Conservation (phyloP, 2,329 filamentous ascomycete genomes). For the Tolypocladium endophyticum region DNA sequence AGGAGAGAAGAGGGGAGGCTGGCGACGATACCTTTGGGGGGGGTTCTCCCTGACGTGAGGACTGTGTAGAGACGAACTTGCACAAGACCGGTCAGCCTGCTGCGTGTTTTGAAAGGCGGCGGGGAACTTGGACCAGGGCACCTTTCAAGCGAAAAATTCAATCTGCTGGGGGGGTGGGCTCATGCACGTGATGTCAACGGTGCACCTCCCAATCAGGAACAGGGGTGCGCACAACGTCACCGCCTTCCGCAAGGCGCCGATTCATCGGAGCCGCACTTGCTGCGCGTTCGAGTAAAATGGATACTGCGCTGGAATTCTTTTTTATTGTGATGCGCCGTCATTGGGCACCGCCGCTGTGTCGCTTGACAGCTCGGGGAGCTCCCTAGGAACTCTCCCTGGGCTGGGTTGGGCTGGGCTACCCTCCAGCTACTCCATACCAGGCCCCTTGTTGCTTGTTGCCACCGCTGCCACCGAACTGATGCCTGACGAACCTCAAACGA, state of each 20-base stretch:
- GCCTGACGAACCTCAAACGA: neutral
- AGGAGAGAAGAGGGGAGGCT: conserved; percentile 8
- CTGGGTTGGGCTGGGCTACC: neutral
- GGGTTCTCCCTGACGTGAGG: conserved; percentile 15
- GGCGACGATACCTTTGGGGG: conserved; percentile 8
- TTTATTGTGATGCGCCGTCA: neutral
- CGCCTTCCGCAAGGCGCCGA: neutral
- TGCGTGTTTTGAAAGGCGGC: conserved; percentile 31
- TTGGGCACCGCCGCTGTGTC: neutral
- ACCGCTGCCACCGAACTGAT: neutral
- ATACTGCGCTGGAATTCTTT: neutral
- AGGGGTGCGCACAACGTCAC: neutral
- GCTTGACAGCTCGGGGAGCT: neutral
- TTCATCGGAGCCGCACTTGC: neutral
- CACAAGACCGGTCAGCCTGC: conserved; percentile 19
- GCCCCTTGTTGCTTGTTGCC: neutral
- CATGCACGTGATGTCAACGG: conserved; percentile 22
- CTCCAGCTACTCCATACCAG: neutral
- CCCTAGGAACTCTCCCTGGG: neutral
- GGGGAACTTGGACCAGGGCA: conserved; percentile 27
- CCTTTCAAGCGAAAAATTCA: conserved; percentile 32
- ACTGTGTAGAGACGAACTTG: conserved; percentile 24
- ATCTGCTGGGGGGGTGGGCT: conserved; percentile 19
- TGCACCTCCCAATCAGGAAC: conserved; percentile 4
- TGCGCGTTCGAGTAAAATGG: neutral